Conservation (phyloP, 73 alveolate species). For the Stentor coeruleus region DNA sequence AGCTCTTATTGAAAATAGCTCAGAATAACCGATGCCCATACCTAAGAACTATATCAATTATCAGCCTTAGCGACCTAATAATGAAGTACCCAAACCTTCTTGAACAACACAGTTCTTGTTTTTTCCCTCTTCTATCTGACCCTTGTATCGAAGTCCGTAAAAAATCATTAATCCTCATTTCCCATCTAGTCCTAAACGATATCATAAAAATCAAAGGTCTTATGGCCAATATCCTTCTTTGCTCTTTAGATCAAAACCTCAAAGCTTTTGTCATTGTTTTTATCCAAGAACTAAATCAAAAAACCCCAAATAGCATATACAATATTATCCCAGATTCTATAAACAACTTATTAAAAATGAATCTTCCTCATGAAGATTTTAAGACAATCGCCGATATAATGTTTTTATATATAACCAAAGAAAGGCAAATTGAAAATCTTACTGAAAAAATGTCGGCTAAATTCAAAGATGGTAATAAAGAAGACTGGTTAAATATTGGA, state of each 20-base stretch:
- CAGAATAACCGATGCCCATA: slow-evolving; percentile 58
- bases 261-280: slow-evolving; percentile 47
- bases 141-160: slow-evolving; percentile 62
- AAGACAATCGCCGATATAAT: slow-evolving; percentile 70
- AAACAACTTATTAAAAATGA: slow-evolving; percentile 62
- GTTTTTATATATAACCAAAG: slow-evolving; percentile 75
- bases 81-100: slow-evolving; percentile 82
- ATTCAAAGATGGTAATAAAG: slow-evolving; percentile 44
- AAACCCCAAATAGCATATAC: slow-evolving; percentile 78
- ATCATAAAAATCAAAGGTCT: slow-evolving; percentile 83
- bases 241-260: slow-evolving; percentile 70
- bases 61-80: slow-evolving; percentile 79
- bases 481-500: slow-evolving; percentile 43
- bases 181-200: slow-evolving; percentile 87
- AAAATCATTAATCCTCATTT: slow-evolving; percentile 77
- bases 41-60: slow-evolving; percentile 67
- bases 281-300: slow-evolving; percentile 77
- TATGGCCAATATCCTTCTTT: slow-evolving; percentile 68
- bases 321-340: slow-evolving; percentile 85
- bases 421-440: slow-evolving; percentile 72
- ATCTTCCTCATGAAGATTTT: slow-evolving; percentile 46
- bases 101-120: slow-evolving; percentile 48
- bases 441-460: slow-evolving; percentile 70
- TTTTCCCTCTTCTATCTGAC: slow-evolving; percentile 66
- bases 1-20: slow-evolving; percentile 51